Conservation (phyloP, 1,284 basidiomycete genomes). For the Sanguinoderma infundibulare region DNA sequence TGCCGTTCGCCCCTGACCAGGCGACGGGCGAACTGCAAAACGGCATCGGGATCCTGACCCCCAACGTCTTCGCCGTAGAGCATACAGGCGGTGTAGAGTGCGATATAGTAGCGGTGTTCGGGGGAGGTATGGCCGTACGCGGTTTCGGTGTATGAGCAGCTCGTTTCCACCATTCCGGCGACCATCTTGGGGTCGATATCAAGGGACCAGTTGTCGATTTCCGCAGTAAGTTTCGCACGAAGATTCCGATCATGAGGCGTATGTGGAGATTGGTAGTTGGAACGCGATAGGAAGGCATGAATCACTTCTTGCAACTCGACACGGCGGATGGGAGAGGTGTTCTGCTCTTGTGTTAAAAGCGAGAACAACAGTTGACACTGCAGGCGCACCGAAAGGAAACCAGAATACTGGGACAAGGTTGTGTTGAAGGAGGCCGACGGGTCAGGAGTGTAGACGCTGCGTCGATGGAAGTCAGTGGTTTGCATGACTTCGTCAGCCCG, state of each 20-base stretch:
- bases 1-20: constrained; percentile 18
- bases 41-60: constrained; percentile 15
- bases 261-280: constrained; percentile 6
- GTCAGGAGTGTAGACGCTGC: neutral
- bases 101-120: constrained; percentile 25
- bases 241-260: constrained; percentile 9
- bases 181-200: constrained; percentile 15
- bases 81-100: constrained; percentile 26
- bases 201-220: constrained; percentile 12
- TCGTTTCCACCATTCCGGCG: constrained; percentile 21
- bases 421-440: neutral
- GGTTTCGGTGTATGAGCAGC: constrained; percentile 23
- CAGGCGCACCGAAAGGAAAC: neutral
- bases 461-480: neutral
- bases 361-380: neutral
- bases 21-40: constrained; percentile 21
- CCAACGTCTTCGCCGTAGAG: constrained; percentile 25
- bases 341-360: neutral
- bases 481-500: too few relatives aligned
- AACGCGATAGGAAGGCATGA: constrained; percentile 9
- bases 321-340: neutral
- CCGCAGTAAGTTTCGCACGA: constrained; percentile 8
- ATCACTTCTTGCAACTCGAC: constrained; percentile 1
- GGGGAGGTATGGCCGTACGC: constrained; percentile 17
- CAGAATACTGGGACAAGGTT: neutral